These are phyloP conservation scores for Ogataea corticis DNA, from an alignment of 805 yeast genomes.

Conservation along the genomic window DNA sequence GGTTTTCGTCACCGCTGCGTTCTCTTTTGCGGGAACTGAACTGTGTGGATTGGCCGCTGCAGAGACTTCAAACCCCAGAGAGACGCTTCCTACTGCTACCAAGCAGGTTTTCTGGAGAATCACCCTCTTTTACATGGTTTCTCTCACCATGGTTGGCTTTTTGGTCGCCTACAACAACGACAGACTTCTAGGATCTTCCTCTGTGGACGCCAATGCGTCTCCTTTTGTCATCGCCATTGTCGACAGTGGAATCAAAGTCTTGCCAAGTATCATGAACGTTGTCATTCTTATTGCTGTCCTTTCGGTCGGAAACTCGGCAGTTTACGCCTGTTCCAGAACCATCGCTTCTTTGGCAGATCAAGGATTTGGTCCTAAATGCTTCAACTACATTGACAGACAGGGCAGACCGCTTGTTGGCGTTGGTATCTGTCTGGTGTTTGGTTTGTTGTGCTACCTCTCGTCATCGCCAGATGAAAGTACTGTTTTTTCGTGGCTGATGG, in stretches of 20 bases:
- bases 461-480: conserved; percentile 54
- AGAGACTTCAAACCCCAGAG: conserved; percentile 56
- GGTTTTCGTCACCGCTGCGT: conserved; percentile 56
- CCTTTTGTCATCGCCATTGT: conserved; percentile 75
- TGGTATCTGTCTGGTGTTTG: conserved; percentile 49
- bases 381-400: conserved; percentile 66
- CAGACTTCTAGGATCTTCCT: conserved; percentile 47
- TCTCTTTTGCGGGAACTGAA: conserved; percentile 63
- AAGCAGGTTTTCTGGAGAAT: conserved; percentile 62
- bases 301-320: conserved; percentile 74
- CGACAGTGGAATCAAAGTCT: conserved; percentile 58
- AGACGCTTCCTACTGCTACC: conserved; percentile 55
- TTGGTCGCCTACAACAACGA: conserved; percentile 54
- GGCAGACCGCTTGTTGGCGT: conserved; percentile 82
- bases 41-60: conserved; percentile 59
- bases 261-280: conserved; percentile 71
- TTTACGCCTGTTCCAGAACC: conserved; percentile 71
- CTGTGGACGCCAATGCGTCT: conserved; percentile 57
- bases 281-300: conserved; percentile 69
- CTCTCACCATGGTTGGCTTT: conserved; percentile 51
- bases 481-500: conserved; percentile 71
- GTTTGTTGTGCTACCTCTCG: conserved; percentile 58
- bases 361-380: conserved; percentile 61
- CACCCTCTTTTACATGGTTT: conserved; percentile 49
- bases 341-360: conserved; percentile 66